A percentile compares a stretch with the other conserved stretches of the same genome.
These are phyloP conservation scores for Helianthus tuberosus DNA, from an alignment of 129 eudicot genomes.

Conservation along the genomic window DNA sequence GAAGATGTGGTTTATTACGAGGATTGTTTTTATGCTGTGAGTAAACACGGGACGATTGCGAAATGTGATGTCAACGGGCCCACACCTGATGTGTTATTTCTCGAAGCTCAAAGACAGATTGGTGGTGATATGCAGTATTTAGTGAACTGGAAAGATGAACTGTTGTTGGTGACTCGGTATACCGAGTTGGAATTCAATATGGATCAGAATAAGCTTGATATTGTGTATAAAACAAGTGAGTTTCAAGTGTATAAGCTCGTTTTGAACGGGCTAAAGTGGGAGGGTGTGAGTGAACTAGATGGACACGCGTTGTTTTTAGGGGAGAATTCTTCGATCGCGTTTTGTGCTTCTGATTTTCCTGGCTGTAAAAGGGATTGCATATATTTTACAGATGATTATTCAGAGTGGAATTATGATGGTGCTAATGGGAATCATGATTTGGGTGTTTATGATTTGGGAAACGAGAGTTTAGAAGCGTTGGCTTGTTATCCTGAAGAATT, in stretches of 20 bases:
- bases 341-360: conserved; percentile 56
- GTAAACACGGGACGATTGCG: conserved; percentile 59
- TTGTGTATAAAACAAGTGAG: conserved; percentile 54
- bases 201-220: conserved; percentile 46
- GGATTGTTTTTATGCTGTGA: conserved; percentile 59
- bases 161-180: conserved; percentile 61
- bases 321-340: conserved; percentile 67
- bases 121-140: conserved; percentile 82
- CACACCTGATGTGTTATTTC: conserved; percentile 33
- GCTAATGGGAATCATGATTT: conserved; percentile 73
- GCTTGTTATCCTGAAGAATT: conserved; percentile 52
- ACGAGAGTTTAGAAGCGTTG: conserved; percentile 57
- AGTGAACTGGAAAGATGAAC: conserved; percentile 58
- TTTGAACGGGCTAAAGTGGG: conserved; percentile 50
- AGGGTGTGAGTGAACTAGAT: conserved; percentile 46
- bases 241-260: conserved; percentile 60
- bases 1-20: conserved; percentile 65
- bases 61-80: conserved; percentile 51
- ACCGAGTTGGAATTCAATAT: conserved; percentile 58
- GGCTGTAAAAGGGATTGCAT: conserved; percentile 66
- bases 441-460: conserved; percentile 65
- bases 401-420: conserved; percentile 59
- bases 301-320: conserved; percentile 66
- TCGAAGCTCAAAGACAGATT: conserved; percentile 39
- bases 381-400: conserved; percentile 83